phyloP scores from a whole-genome alignment of 1,284 basidiomycete genomes.

The Naganishia albida region DNA sequence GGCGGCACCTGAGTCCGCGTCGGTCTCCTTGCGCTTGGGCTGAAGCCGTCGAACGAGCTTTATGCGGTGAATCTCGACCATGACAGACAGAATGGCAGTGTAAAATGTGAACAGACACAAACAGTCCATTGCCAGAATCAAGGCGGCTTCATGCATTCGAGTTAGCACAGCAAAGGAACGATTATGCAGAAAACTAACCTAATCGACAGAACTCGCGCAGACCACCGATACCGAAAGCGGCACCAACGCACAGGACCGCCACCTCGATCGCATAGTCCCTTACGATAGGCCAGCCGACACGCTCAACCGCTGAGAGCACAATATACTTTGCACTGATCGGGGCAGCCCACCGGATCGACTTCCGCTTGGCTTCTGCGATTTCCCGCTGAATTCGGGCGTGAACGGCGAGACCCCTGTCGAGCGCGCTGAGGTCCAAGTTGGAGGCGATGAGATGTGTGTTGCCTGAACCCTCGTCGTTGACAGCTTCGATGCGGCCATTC shows the following conservation, averaged over 20 bases:
- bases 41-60: slow-evolving; percentile 56
- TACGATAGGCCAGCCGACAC: slow-evolving; percentile 78
- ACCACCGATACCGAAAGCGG: slow-evolving; percentile 82
- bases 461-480: slow-evolving; percentile 35
- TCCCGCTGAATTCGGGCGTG: slow-evolving; percentile 50
- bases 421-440: slow-evolving; percentile 48
- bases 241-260: slow-evolving; percentile 81
- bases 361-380: slow-evolving; percentile 49
- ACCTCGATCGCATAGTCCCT: slow-evolving; percentile 93
- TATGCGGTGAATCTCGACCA: slow-evolving; percentile 82
- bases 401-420: slow-evolving; percentile 52
- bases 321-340: slow-evolving; percentile 74
- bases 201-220: slow-evolving; percentile 93
- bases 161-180: not conserved
- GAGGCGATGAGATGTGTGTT: slow-evolving; percentile 37
- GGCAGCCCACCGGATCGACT: slow-evolving; percentile 57
- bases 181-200: slow-evolving; percentile 55
- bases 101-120: slow-evolving; percentile 88
- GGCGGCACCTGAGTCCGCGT: slow-evolving; percentile 8
- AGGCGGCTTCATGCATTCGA: slow-evolving; percentile 55
- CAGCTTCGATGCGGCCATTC: slow-evolving; percentile 32
- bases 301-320: slow-evolving; percentile 77
- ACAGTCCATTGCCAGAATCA: slow-evolving; percentile 84
- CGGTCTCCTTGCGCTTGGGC: slow-evolving; percentile 14
- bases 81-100: slow-evolving; percentile 81